phyloP scores from a whole-genome alignment of 805 yeast species.

The Saturnispora kantuleensis region DNA sequence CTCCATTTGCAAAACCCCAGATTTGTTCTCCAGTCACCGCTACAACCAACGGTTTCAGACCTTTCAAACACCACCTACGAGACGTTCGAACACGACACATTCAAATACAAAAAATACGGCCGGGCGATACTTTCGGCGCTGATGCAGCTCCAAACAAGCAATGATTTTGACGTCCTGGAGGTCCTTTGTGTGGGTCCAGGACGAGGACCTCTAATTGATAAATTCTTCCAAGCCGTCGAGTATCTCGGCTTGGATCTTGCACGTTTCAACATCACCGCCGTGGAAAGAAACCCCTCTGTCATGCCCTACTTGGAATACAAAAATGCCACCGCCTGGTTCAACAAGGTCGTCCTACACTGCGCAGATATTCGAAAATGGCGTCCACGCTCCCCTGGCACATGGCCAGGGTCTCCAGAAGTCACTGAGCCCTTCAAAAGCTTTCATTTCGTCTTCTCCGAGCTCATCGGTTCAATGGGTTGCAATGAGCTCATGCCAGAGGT shows the following conservation, averaged over 20 bases:
- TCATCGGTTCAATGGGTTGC: slow-evolving; percentile 87
- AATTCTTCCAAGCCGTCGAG: slow-evolving; percentile 34
- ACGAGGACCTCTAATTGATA: slow-evolving; percentile 67
- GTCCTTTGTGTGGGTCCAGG: slow-evolving; percentile 81
- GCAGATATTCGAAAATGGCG: slow-evolving; percentile 52
- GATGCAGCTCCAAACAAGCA: slow-evolving; percentile 21
- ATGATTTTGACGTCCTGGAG: slow-evolving; percentile 14
- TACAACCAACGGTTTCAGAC: slow-evolving; percentile 58
- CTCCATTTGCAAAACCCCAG: slow-evolving; percentile 11
- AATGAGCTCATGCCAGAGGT: slow-evolving; percentile 88
- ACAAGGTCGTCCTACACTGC: slow-evolving; percentile 39
- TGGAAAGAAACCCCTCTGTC: slow-evolving; percentile 68
- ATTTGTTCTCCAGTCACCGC: slow-evolving; percentile 36
- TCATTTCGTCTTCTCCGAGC: slow-evolving; percentile 66
- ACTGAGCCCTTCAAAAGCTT: slow-evolving; percentile 14
- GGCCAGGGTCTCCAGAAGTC: background rate
- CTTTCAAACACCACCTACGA: slow-evolving; percentile 53
- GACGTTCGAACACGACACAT: slow-evolving; percentile 59
- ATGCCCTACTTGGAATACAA: slow-evolving; percentile 37
- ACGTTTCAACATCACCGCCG: slow-evolving; percentile 37
- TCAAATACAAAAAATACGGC: slow-evolving; percentile 62
- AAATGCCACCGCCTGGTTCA: slow-evolving; percentile 44
- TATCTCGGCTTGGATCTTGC: slow-evolving; percentile 21
- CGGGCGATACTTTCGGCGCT: slow-evolving; percentile 53
- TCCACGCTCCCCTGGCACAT: slow-evolving; percentile 18